Conservation (phyloP, 768 basidiomycete species). For the Stropharia rugosoannulata region DNA sequence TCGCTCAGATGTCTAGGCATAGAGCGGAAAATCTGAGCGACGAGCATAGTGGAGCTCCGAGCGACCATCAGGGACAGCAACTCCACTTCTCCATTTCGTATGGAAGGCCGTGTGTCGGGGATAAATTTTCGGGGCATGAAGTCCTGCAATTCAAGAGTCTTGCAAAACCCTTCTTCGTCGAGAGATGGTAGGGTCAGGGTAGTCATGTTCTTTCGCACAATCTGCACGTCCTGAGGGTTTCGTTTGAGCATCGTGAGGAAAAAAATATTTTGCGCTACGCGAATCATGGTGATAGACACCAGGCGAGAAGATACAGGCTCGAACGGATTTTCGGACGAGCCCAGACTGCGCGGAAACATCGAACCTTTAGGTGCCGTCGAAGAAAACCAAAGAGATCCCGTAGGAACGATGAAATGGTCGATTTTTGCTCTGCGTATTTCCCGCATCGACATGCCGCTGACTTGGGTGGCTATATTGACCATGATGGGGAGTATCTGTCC, state of each 20-base stretch:
- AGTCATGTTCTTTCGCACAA: constrained; percentile 63
- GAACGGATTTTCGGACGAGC: constrained; percentile 32
- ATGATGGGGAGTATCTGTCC: constrained; percentile 58
- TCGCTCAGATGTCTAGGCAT: constrained; percentile 74
- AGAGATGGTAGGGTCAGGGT: constrained; percentile 57
- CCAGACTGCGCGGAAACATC: constrained; percentile 58
- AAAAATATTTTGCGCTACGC: constrained; percentile 70
- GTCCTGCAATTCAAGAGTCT: constrained; percentile 40
- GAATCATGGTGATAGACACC: constrained; percentile 58
- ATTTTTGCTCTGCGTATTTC: constrained; percentile 74
- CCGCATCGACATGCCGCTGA: constrained; percentile 69
- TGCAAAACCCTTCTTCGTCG: constrained; percentile 22
- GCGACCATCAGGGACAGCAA: constrained; percentile 62
- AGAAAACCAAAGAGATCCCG: constrained; percentile 70
- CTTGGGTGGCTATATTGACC: constrained; percentile 57
- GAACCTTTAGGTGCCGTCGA: constrained; percentile 50
- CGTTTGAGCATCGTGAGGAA: constrained; percentile 63
- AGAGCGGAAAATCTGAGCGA: constrained; percentile 69
- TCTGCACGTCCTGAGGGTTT: constrained; percentile 66
- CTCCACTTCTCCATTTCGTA: constrained; percentile 18
- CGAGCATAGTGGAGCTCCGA: constrained; percentile 65
- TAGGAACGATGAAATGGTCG: constrained; percentile 66
- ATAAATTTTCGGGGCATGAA: constrained; percentile 41
- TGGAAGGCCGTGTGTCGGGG: constrained; percentile 11
- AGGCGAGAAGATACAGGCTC: constrained; percentile 41